Evolutionary conservation across 768 basidiomycete genomes (phyloP), one percentile per base, ranked within the genome.

Genomic region (Pleurotus platypus): DNA sequence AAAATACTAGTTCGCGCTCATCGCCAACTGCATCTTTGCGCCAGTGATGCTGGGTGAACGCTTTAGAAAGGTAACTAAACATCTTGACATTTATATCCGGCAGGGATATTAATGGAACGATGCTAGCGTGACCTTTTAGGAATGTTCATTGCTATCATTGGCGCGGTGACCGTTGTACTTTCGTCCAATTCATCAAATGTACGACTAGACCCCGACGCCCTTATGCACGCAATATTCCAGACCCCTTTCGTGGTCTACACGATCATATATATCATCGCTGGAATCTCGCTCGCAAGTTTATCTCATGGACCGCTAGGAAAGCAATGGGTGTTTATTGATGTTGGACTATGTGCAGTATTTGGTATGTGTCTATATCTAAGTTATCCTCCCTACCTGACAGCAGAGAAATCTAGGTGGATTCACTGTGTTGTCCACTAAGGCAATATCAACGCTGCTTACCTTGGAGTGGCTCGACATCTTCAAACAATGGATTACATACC

Each of bases 11-110:
- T 90, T 93, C 69, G 93, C 94, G 2, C 77, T 98, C n/a, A 86
- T 96, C 58, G 92, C 96, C 12, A 98, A 98, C 69, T 98, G 94
- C 66, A 78, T 94, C 40, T 94, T 98, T 61, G 93, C 95, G 1
- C 96, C 96, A 13, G 63, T 93, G 2, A 81, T 98, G 66, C 78
- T 93, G 8, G 78, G 83, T 7, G 92, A 98, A 72, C 81, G 80
- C 4, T 95, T 99, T 67, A 86, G 88, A 37, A 87, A 80, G 72
- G 87, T 87, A 67, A 68, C 61, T 66, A 13, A 20, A 61, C 56
- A 66, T 24, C 18, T 49, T 13, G 58, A 43, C 30, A 54, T 53
- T 24, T 40, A 49, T 46, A 60, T 27, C 48, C n/a, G 42, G 62
- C 70, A 47, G 66, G 37, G 53, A 18, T 9, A 26, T 48, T 46